Conservation (phyloP, 129 eudicot genomes). For the Flaveria robusta region DNA sequence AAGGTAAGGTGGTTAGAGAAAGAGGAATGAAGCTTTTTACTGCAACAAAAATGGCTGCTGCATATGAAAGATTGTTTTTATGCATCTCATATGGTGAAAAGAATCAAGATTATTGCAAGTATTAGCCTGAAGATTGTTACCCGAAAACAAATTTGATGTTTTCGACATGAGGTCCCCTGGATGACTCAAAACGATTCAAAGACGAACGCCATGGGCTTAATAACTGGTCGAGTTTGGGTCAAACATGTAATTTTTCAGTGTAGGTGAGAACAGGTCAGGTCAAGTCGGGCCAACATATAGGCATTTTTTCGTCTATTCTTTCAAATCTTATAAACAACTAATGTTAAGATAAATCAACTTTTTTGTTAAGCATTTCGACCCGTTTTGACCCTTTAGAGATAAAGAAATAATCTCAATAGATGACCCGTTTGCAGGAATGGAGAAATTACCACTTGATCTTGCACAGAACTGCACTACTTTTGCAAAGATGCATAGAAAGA, state of each 20-base stretch:
- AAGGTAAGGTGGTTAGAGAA: slow-evolving; percentile 61
- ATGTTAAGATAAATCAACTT: not conserved
- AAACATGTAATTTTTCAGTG: not conserved
- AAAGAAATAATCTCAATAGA: not conserved
- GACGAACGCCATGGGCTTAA: not conserved
- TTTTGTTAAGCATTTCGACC: not conserved
- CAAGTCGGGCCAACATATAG: not conserved
- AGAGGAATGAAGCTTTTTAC: slow-evolving; percentile 67
- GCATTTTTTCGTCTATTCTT: not conserved
- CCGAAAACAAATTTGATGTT: not conserved
- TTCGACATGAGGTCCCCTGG: not conserved
- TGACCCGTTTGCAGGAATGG: not conserved
- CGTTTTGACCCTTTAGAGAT: not conserved
- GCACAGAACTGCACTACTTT: not conserved
- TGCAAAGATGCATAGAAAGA: slow-evolving; percentile 2
- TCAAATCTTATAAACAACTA: not conserved
- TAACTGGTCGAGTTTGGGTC: slow-evolving; percentile 13
- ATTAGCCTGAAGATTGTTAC: slow-evolving; percentile 17
- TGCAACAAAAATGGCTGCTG: slow-evolving; percentile 79
- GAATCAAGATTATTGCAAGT: slow-evolving; percentile 43
- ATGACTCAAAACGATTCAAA: not conserved
- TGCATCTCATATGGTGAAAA: slow-evolving; percentile 51
- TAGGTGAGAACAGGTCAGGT: not conserved
- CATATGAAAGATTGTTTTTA: slow-evolving; percentile 72
- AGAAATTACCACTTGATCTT: not conserved